phyloP scores from a whole-genome alignment of 1,139 yeast genomes.

The Arxiozyma slooffiae region DNA sequence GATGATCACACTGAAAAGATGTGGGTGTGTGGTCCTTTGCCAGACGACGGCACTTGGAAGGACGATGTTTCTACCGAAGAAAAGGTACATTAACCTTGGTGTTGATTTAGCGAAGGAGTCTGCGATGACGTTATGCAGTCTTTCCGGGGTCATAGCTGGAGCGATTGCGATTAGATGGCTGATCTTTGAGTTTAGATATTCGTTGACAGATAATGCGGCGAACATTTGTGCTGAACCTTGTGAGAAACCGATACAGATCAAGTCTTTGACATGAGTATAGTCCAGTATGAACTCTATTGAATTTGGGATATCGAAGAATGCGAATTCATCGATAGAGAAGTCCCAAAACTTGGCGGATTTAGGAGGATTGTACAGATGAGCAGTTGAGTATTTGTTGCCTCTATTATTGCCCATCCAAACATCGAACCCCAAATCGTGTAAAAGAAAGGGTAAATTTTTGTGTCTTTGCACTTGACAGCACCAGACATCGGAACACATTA shows the following conservation, averaged over 20 bases:
- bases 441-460: constrained; percentile 61
- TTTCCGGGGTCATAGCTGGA: constrained; percentile 92
- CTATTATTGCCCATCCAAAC: constrained; percentile 91
- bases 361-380: constrained; percentile 36
- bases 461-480: constrained; percentile 55
- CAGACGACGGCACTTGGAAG: constrained; percentile 74
- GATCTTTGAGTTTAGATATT: constrained; percentile 57
- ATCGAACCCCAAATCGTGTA: constrained; percentile 75
- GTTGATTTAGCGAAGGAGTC: constrained; percentile 71
- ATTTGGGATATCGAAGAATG: constrained; percentile 72
- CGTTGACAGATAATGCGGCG: constrained; percentile 41
- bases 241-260: constrained; percentile 74
- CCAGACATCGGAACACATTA: constrained; percentile 91
- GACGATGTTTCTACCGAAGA: constrained; percentile 66
- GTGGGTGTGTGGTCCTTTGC: constrained; percentile 77
- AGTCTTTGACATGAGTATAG: constrained; percentile 34
- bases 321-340: constrained; percentile 78
- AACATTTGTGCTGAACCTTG: constrained; percentile 92
- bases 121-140: constrained; percentile 63
- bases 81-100: constrained; percentile 61
- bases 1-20: constrained; percentile 62
- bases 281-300: constrained; percentile 53
- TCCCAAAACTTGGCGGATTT: constrained; percentile 57
- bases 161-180: constrained; percentile 70
- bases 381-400: constrained; percentile 76